Percentiles rank a stretch among this genome's conserved stretches.
Evolutionary conservation across 2,329 filamentous ascomycete species (phyloP).

Genomic region (Aspergillus sojae): DNA sequence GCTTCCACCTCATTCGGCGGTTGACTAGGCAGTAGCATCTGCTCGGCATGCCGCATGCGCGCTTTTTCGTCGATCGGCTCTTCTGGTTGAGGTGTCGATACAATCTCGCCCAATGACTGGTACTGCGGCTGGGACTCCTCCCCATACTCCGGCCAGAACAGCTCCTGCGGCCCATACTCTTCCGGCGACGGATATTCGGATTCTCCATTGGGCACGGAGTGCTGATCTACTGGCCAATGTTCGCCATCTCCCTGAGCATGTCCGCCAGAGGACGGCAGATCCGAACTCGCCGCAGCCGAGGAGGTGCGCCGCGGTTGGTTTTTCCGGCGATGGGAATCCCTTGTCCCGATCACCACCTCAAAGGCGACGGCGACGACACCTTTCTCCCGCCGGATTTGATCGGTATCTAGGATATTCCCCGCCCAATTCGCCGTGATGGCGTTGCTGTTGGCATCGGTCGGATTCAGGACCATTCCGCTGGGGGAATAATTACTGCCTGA

Average conservation of each 20-base stretch:
- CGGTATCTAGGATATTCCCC: slow-evolving; percentile 80
- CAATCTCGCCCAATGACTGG: slow-evolving; percentile 26
- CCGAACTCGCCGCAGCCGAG: slow-evolving; percentile 34
- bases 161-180: slow-evolving; percentile 26
- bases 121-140: slow-evolving; percentile 26
- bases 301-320: slow-evolving; percentile 41
- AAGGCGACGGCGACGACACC: slow-evolving; percentile 87
- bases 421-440: slow-evolving; percentile 46
- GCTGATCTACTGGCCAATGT: slow-evolving; percentile 29
- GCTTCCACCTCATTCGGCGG: slow-evolving; percentile 58
- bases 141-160: slow-evolving; percentile 33
- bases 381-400: slow-evolving; percentile 82
- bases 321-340: slow-evolving; percentile 67
- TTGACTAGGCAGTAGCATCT: slow-evolving; percentile 77
- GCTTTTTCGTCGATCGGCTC: slow-evolving; percentile 78
- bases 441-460: slow-evolving; percentile 35
- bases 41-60: slow-evolving; percentile 74
- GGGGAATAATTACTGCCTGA: slow-evolving; percentile 49
- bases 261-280: slow-evolving; percentile 24
- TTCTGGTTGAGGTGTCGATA: slow-evolving; percentile 57
- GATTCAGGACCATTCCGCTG: slow-evolving; percentile 38
- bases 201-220: slow-evolving; percentile 20
- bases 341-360: slow-evolving; percentile 83
- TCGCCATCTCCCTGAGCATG: slow-evolving; percentile 27
- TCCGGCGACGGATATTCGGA: slow-evolving; percentile 29